Base-by-base conservation (phyloP, 371 early-diverging fungal species). In the Mortierella sp. region DNA sequence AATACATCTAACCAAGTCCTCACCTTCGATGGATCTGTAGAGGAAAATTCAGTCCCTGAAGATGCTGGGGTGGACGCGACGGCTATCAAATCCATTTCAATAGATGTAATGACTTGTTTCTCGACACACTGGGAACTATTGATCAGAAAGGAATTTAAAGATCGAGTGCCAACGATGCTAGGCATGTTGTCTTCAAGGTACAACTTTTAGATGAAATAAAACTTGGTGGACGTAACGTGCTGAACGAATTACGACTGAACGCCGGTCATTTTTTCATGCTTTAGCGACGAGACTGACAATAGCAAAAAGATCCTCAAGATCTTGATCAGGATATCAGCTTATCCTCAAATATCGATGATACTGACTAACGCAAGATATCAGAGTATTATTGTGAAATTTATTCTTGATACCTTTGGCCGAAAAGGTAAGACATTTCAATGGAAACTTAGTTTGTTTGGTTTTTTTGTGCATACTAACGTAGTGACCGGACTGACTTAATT, bases 61-160 rank as follows among this genome's bases (percentile, higher is more conserved):
- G 73, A 75, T 26, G 72, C 76, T 1, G 81, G 76, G 2, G 81
- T 81, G 16, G 73, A 76, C 66, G 70, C 72, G 20, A 30, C 28
- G 5, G 62, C 70, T 0, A 75, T 81, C 63, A 51, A 65, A 32
- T 39, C 76, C 12, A 81, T 81, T 52, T 68, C 81, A 0, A 28
- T 75, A 20, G 76, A 81, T 20, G 60, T 81, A 26, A 64, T 81
- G 72, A 63, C 60, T 11, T 81, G 76, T 51, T 76, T 81, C 51
- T 66, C 81, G 8, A 68, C 67, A n/a, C 63, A 72, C 26, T 72
- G 81, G 70, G 65, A 81, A 40, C 62, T 81, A 1, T 37, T 81
- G 20, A 32, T 72, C n/a, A 72, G 76, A 47, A 81, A 72, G 28
- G 81, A 81, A 39, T 76, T 81, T 69, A 76, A 75, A 40, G 81